Percentiles rank a stretch among this genome's conserved stretches.
phyloP scores from a whole-genome alignment of 2,329 filamentous ascomycete genomes.

The Didymella lethalis region DNA sequence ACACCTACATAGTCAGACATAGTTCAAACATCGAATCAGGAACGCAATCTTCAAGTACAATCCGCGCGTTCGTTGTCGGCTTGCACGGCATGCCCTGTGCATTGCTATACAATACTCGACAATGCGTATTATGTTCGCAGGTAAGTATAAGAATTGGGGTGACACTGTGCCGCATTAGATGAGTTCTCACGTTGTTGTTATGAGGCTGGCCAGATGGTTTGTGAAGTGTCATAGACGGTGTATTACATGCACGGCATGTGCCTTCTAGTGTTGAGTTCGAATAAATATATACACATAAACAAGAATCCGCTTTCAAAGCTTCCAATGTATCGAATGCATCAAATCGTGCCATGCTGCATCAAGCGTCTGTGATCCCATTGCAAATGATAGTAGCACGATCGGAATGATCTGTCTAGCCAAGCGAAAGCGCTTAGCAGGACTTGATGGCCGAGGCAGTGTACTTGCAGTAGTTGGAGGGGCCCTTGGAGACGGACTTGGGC shows the following conservation, averaged over 20 bases:
- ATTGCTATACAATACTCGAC: neutral
- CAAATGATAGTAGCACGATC: neutral
- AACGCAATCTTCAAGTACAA: neutral
- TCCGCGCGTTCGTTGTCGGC: neutral
- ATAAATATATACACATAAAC: conserved; percentile 30
- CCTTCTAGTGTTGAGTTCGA: conserved; percentile 6
- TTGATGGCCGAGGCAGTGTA: conserved; percentile 44
- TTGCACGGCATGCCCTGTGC: neutral
- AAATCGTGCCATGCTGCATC: conserved; percentile 24
- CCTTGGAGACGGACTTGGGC: conserved; percentile 41
- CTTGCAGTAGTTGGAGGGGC: conserved; percentile 41
- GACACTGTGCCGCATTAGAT: too few relatives aligned
- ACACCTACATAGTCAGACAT: neutral
- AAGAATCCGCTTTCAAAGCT: conserved; percentile 31
- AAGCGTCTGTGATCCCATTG: conserved; percentile 15
- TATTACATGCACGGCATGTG: conserved; percentile 23
- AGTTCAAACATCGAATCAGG: neutral
- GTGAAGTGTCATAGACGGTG: neutral
- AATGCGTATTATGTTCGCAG: too few relatives aligned
- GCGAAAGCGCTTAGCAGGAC: conserved; percentile 37
- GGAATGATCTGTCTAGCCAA: neutral
- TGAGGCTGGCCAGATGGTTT: neutral
- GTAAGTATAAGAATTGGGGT: too few relatives aligned
- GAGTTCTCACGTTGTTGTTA: neutral
- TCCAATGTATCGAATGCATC: conserved; percentile 22